Conservation (phyloP, 106 monocot species). For the Allium sativum region DNA sequence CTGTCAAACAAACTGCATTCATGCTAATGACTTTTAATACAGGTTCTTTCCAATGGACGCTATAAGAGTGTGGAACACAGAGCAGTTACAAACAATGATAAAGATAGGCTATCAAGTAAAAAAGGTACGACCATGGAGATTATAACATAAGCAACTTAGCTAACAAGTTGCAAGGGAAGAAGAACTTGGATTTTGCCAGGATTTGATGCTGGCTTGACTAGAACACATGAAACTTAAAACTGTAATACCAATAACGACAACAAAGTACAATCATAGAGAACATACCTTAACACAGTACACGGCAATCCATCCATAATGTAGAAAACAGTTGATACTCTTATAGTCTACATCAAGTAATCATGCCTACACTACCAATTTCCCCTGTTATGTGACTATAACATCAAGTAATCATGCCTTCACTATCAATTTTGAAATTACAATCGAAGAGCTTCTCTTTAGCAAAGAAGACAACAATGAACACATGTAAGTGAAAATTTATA, state of each 20-base stretch:
- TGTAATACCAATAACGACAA: no score
- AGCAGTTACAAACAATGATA: slow-evolving; percentile 28
- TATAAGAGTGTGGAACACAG: slow-evolving; percentile 80
- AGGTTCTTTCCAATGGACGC: slow-evolving; percentile 56
- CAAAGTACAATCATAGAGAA: no score
- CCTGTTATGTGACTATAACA: no score
- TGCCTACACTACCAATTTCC: no score
- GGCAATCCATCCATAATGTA: no score
- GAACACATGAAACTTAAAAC: no score
- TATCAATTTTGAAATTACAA: slow-evolving; percentile 19
- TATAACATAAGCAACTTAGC: slow-evolving; percentile 46
- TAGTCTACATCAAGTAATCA: no score
- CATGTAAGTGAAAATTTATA: not conserved
- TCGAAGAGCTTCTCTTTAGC: slow-evolving; percentile 1
- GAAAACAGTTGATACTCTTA: no score
- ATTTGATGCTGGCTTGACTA: not conserved
- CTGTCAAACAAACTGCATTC: no score
- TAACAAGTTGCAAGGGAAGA: slow-evolving; percentile 58
- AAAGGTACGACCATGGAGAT: slow-evolving; percentile 47
- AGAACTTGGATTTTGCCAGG: slow-evolving; percentile 55
- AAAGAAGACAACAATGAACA: slow-evolving; percentile 13
- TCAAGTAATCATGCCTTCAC: no score
- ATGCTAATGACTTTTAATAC: not conserved
- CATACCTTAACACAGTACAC: no score
- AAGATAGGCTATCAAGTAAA: slow-evolving; percentile 44